Base-by-base conservation (phyloP, 2,329 filamentous ascomycete species). In the Sarocladium oryzae region DNA sequence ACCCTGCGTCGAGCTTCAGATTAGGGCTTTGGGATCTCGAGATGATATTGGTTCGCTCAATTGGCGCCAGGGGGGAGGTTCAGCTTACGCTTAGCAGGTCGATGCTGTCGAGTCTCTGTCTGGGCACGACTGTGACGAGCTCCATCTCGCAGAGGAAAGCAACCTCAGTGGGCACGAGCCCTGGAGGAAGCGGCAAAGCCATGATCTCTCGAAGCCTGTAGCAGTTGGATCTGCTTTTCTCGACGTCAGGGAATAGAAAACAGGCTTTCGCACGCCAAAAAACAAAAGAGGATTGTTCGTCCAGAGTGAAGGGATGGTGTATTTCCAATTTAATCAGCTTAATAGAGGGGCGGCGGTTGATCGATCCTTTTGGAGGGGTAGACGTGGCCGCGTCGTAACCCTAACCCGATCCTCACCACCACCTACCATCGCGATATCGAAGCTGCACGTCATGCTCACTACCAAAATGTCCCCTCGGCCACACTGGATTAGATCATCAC, bases 121-220 rank as follows among this genome's bases (percentile, higher is more conserved):
- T 88, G 32, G 93, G 93, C 48, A 97, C 83, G 20, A 99, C 81
- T 0, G 91, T 96, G 52, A 99, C 87, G 61, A 89, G 81, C 72
- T 97, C 92, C 90, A 96, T 97, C 73, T 99, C 93, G 69, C 91
- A 96, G 24, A 97, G 75, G 64, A 97, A 99, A 49, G 90, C 88
- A 41, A 95, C 87, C 72, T 99, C 93, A 56, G 88, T 77, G 54
- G 93, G 89, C 60, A 88, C 86, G 40, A 96, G 78, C 67, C 72
- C 76, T 49, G 67, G 61, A 4, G 74, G 74, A 13, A 79, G 66
- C 26, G 76, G 73, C 48, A 76, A 65, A 28, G 76, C 76, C 76
- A 79, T 79, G 37, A 26, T 43, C 37, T 40, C n/a, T 40, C n/a
- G 20, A 40, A 23, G 11, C 35, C 35, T 7, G 16, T 5, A 37